Conservation (phyloP, 345 rosid genomes). For the Angophora floribunda region DNA sequence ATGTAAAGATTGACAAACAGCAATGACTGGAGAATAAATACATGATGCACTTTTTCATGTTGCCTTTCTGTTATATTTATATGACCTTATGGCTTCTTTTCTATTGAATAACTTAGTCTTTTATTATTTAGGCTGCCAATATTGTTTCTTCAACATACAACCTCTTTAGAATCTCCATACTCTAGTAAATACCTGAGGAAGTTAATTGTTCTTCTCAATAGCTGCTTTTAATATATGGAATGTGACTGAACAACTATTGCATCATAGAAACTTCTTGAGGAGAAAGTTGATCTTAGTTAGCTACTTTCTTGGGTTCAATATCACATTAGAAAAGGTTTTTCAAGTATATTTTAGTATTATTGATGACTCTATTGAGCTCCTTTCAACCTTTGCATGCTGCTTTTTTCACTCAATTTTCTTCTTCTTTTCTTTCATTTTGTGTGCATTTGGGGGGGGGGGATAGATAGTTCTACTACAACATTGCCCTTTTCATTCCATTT, state of each 20-base stretch:
- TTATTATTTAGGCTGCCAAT: slow-evolving; percentile 45
- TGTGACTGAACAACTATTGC: background rate
- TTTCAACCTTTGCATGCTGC: no score
- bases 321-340: slow-evolving; percentile 64
- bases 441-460: no score
- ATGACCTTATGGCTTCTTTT: background rate
- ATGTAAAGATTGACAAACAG: background rate
- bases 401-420: background rate
- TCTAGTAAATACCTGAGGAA: slow-evolving; percentile 27
- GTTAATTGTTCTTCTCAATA: background rate
- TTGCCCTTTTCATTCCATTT: no score
- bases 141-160: slow-evolving; percentile 71
- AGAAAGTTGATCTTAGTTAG: slow-evolving; percentile 39
- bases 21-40: background rate
- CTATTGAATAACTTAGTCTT: background rate
- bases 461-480: no score
- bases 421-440: background rate
- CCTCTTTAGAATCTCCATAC: slow-evolving; percentile 61
- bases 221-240: background rate
- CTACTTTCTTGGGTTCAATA: slow-evolving; percentile 31
- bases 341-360: slow-evolving; percentile 24
- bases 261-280: slow-evolving; percentile 44
- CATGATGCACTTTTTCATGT: background rate
- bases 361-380: background rate
- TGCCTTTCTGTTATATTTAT: background rate